phyloP scores from a whole-genome alignment of 129 eudicot genomes.

The Erigeron canadensis region DNA sequence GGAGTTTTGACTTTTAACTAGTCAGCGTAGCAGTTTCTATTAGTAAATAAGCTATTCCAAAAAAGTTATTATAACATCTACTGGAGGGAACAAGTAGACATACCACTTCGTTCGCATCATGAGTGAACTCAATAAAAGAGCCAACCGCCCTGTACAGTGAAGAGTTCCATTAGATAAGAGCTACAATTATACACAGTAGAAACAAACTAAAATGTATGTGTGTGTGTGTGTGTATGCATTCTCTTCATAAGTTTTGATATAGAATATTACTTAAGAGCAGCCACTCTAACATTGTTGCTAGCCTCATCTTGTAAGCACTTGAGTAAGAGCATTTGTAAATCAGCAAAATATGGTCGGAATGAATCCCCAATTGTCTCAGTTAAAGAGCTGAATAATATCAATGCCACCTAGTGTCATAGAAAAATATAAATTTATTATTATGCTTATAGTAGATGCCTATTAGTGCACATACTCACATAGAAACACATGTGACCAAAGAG shows the following conservation, averaged over 20 bases:
- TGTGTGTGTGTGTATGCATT: background rate
- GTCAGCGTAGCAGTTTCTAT: background rate
- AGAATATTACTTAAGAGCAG: conserved; percentile 82
- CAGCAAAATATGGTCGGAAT: conserved; percentile 87
- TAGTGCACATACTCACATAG: no score
- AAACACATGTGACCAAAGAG: no score
- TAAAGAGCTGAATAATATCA: conserved; percentile 93
- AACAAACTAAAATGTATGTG: background rate
- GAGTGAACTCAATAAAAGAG: conserved; percentile 92
- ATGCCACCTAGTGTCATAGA: conserved; percentile 67
- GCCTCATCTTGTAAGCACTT: conserved; percentile 94
- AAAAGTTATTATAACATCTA: background rate
- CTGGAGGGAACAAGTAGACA: conserved; percentile 29
- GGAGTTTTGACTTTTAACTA: background rate
- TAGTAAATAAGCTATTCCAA: background rate
- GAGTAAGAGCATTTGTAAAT: conserved; percentile 78
- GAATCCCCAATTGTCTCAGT: conserved; percentile 94
- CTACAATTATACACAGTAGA: background rate
- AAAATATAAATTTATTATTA: conserved; percentile 2
- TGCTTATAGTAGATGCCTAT: background rate
- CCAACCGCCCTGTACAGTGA: conserved; percentile 80
- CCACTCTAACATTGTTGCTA: conserved; percentile 81
- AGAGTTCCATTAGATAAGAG: conserved; percentile 17
- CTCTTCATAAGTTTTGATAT: background rate
- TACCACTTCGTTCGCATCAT: conserved; percentile 86